A percentile compares a stretch with the other conserved stretches of the same genome.
Evolutionary conservation across 208 protist species (phyloP).

Genomic region (Trypanosoma brucei): DNA sequence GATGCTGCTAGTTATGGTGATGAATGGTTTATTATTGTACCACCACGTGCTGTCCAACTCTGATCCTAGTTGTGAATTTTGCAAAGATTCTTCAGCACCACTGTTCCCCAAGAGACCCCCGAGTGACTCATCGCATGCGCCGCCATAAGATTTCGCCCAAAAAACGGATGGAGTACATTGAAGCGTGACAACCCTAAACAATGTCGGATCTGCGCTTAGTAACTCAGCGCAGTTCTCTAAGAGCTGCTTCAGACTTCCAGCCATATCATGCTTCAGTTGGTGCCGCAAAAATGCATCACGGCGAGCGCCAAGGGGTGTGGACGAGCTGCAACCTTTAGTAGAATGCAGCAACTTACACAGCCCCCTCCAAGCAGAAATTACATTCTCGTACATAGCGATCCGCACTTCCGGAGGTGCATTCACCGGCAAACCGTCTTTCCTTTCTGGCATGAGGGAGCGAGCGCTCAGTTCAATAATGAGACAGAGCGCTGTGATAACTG

Average conservation of each 20-base stretch:
- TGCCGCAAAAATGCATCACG: slow-evolving; percentile 29
- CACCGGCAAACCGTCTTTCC: slow-evolving; percentile 1
- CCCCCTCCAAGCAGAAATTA: slow-evolving; percentile 28
- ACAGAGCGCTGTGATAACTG: slow-evolving; percentile 47
- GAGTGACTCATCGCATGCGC: neutral
- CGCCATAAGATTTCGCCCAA: neutral
- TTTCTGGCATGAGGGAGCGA: slow-evolving; percentile 7
- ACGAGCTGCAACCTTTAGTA: neutral
- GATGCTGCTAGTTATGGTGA: slow-evolving; percentile 35
- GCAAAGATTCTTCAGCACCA: neutral
- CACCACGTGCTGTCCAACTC: slow-evolving; percentile 22
- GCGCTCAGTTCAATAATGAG: slow-evolving; percentile 24
- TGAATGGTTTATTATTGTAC: slow-evolving; percentile 50
- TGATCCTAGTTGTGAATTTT: neutral
- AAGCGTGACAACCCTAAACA: slow-evolving; percentile 13
- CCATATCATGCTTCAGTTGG: slow-evolving; percentile 23
- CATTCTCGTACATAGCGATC: slow-evolving; percentile 78
- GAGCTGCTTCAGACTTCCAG: slow-evolving; percentile 11
- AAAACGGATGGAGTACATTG: slow-evolving; percentile 12
- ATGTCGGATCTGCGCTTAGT: slow-evolving; percentile 6
- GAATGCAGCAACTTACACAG: slow-evolving; percentile 2
- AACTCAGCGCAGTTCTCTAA: slow-evolving; percentile 9
- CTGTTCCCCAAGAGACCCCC: neutral
- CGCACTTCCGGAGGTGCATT: neutral
- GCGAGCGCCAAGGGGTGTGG: neutral